Base-by-base conservation (phyloP, 768 basidiomycete genomes). In the Phaeolepiota aurea region DNA sequence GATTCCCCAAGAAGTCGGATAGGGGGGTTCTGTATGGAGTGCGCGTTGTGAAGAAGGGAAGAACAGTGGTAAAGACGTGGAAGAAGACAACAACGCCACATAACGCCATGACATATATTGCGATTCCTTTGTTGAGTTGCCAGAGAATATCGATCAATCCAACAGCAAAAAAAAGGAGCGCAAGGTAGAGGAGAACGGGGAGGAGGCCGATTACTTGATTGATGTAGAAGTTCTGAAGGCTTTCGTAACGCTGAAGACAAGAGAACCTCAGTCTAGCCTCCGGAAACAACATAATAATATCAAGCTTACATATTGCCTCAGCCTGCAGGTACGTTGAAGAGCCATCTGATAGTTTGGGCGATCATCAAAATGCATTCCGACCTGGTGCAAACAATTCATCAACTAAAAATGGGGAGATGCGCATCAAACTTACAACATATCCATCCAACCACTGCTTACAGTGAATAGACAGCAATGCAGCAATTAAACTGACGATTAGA, bases 371-470 rank as follows among this genome's bases (percentile, higher is more conserved):
- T 43, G 20, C 19, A 7, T 33, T 19, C 42, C 42, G 15, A 37
- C 32, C 42, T 45, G 16, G 14, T 9, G 37, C 4, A 12, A n/a
- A n/a, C 28, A 13, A 15, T 35, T 20, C 32, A 15, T 21, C 1
- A 31, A 20, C 16, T 20, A 11, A 37, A 12, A 14, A 19, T 15
- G 7, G 13, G 20, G 20, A 21, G 18, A 9, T 4, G 39, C 11
- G 15, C 14, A n/a, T 12, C 32, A 12, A 19, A 16, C 11, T 35
- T 12, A 35, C 41, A 16, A 37, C 11, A 33, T 48, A 48, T n/a
- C 34, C 47, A 25, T 48, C 44, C 9, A 48, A 25, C 47, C 47
- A 48, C 16, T 45, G 38, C 31, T 48, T 48, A 38, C 44, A 48
- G 20, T 48, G 47, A 32, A 45, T 48, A 2, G 44, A 41, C n/a